Evolutionary conservation across 208 protist species (phyloP), one percentile per base, ranked within the genome.

Genomic region (Leishmania tropica): DNA sequence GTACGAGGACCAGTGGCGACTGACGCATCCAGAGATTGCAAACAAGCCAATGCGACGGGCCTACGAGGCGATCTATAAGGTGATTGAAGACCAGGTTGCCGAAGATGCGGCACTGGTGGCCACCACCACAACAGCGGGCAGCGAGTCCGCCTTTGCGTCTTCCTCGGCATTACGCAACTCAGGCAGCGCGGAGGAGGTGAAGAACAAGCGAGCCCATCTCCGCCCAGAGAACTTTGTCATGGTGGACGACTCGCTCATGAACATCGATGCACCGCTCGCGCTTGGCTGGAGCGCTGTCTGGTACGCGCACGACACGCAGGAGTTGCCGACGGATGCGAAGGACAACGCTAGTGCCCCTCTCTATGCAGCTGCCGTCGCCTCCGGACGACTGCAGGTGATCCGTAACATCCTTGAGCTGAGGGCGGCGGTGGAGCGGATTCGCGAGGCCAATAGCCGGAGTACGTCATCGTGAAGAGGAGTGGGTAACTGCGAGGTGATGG

Each of bases 1-100:
- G 24, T 96, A 94, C 81, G 90, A 94, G 78, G 89, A 95, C 75
- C 91, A 95, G 88, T 96, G 93, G 92, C 86, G 87, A 3, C 85
- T 90, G 45, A 94, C 93, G 67, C 75, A 78, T 72, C 88, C 88
- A 24, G 60, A 90, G n/a, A 68, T 88, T 11, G 85, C 86, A 11
- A 96, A 96, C 82, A 96, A 96, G 80, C 93, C 93, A 28, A 89
- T 89, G 79, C 81, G 80, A 5, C 73, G 58, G 11, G 91, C 93
- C 73, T 96, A 95, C 76, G 83, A 87, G 60, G 91, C 85, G 17
- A 76, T 96, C 13, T 90, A 86, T 53, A 67, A 68, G 10, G 91
- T 83, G n/a, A 85, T 94, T 40, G 85, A 85, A 37, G 80, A 76
- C 1, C 65, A 87, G 31, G 65, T 93, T 47, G 48, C 75, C 6